Evolutionary conservation across 768 basidiomycete species (phyloP).

Genomic region (Leccinellum albellum): DNA sequence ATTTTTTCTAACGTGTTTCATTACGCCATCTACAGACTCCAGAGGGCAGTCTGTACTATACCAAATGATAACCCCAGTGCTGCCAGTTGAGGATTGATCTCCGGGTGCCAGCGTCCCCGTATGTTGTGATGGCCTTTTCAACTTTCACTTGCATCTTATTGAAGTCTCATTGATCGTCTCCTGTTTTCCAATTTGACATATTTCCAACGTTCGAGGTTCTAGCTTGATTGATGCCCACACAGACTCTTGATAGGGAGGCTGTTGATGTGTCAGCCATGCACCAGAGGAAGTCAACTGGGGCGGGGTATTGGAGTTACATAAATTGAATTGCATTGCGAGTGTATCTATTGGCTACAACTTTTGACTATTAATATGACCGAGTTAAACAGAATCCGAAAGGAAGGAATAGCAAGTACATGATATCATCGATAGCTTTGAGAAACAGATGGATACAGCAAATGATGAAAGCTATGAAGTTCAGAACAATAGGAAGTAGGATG

Average conservation of each 20-base stretch:
- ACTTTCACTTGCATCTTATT: too few species aligned
- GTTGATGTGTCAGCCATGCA: not conserved
- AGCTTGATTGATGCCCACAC: not conserved
- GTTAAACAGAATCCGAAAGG: not conserved
- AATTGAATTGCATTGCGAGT: not conserved
- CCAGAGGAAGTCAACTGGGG: not conserved
- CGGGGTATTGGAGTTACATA: not conserved
- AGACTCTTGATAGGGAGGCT: not conserved
- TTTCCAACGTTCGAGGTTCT: not conserved
- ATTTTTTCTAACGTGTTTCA: not conserved
- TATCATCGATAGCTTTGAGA: not conserved
- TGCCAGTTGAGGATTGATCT: not conserved
- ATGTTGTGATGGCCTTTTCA: not conserved
- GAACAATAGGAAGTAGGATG: constrained; percentile 3
- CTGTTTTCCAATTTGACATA: not conserved
- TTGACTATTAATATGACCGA: not conserved
- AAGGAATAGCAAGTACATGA: not conserved
- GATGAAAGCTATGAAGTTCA: constrained; percentile 5
- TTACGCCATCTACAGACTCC: too few species aligned
- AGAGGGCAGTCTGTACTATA: too few species aligned
- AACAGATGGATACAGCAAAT: constrained; percentile 14
- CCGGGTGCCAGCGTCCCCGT: not conserved
- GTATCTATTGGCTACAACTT: constrained; percentile 5
- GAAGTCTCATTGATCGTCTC: not conserved
- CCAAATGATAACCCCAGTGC: too few species aligned